phyloP scores from a whole-genome alignment of 805 yeast genomes.

The Saturnispora sekii region DNA sequence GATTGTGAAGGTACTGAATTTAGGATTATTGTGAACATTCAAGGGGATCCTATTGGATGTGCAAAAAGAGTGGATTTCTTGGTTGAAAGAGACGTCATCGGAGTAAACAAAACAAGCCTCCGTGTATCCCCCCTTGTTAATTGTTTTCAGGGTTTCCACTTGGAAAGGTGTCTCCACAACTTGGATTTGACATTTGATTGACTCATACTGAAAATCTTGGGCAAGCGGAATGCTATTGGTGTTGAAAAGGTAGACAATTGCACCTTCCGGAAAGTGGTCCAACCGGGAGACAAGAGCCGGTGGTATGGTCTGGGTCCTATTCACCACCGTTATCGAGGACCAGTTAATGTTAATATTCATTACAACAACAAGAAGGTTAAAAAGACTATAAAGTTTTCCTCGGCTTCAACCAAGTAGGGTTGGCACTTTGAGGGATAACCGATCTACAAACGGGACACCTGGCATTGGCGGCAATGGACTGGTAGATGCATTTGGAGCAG shows the following conservation, averaged over 20 bases:
- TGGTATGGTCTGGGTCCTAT: background rate
- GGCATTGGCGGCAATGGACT: conserved; percentile 30
- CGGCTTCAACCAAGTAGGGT: conserved; percentile 3
- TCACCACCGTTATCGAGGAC: conserved; percentile 1
- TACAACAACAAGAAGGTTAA: background rate
- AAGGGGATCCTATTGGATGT: conserved; percentile 63
- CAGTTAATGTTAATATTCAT: conserved; percentile 13
- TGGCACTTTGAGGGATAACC: background rate
- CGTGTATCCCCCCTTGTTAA: background rate
- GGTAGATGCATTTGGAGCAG: conserved; percentile 43
- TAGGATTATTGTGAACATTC: conserved; percentile 66
- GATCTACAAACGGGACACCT: conserved; percentile 5
- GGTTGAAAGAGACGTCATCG: background rate
- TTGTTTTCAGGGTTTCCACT: background rate
- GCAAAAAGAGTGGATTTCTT: conserved; percentile 41
- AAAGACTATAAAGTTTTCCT: background rate
- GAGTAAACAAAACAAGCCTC: conserved; percentile 3
- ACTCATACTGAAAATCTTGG: no score
- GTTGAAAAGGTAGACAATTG: no score
- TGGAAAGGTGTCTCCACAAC: no score
- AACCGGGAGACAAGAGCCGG: background rate
- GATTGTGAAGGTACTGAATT: conserved; percentile 64
- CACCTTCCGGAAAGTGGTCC: background rate
- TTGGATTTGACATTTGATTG: no score
- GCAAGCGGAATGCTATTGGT: no score